These are phyloP conservation scores for Eleusine indica DNA, from an alignment of 176 grass and related monocot genomes.

Conservation along the genomic window DNA sequence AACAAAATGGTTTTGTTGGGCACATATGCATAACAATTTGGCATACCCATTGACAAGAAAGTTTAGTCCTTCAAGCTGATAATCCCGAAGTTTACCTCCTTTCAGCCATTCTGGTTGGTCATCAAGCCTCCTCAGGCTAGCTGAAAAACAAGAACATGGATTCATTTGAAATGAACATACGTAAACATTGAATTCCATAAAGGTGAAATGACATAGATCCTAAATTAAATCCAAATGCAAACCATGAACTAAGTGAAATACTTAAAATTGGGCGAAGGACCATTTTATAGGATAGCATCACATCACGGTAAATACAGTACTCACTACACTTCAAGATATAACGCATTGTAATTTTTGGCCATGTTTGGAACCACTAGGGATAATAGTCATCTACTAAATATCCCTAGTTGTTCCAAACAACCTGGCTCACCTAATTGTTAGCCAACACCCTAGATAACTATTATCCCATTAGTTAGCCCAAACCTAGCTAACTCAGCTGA, in stretches of 20 bases:
- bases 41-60: constrained; percentile 96
- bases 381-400: too few species aligned
- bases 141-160: constrained; percentile 48
- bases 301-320: background rate
- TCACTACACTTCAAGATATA: background rate
- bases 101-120: constrained; percentile 95
- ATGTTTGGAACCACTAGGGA: too few species aligned
- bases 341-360: background rate
- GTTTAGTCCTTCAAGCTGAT: constrained; percentile 98
- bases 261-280: background rate
- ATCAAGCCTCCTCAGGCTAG: constrained; percentile 99
- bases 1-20: constrained; percentile 29
- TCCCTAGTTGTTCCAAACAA: too few species aligned
- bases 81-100: constrained; percentile 98
- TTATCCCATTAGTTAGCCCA: too few species aligned
- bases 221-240: constrained; percentile 6
- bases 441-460: too few species aligned
- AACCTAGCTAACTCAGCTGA: too few species aligned
- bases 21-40: constrained; percentile 16
- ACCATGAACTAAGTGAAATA: background rate
- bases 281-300: constrained; percentile 27
- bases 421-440: too few species aligned
- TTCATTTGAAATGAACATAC: constrained; percentile 23
- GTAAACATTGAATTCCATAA: background rate
- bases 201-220: background rate